Percentiles rank a stretch among this genome's conserved stretches.
Evolutionary conservation across 148 eudicot genomes (phyloP).

Genomic region (Nepenthes gracilis): DNA sequence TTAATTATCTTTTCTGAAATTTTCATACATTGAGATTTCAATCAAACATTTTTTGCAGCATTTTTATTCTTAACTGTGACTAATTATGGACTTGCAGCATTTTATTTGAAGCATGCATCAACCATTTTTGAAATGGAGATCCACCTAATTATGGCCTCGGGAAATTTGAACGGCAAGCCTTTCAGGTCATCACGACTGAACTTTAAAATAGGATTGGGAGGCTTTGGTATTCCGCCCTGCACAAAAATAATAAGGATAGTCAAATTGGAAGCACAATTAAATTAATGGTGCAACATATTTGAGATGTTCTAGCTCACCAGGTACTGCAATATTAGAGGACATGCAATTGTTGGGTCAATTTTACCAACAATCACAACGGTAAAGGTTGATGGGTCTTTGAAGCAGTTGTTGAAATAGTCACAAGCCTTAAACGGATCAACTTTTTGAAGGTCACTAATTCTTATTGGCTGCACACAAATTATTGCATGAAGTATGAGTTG

Average conservation of each 20-base stretch:
- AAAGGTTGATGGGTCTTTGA: slow-evolving; percentile 85
- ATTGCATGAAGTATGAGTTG: slow-evolving; percentile 1
- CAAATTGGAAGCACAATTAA: neutral
- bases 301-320: slow-evolving; percentile 34
- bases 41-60: too few relatives aligned
- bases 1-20: too few relatives aligned
- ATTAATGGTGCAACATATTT: neutral
- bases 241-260: neutral
- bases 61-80: too few relatives aligned
- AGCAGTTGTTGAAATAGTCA: slow-evolving; percentile 60
- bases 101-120: neutral
- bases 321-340: slow-evolving; percentile 64
- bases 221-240: slow-evolving; percentile 90
- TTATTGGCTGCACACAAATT: slow-evolving; percentile 51
- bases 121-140: neutral
- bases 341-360: slow-evolving; percentile 53
- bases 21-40: too few relatives aligned
- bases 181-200: slow-evolving; percentile 63
- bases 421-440: slow-evolving; percentile 78
- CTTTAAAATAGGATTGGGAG: slow-evolving; percentile 33
- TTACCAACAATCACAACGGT: slow-evolving; percentile 72
- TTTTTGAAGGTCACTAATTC: slow-evolving; percentile 52
- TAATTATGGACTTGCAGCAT: neutral
- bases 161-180: slow-evolving; percentile 79
- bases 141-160: slow-evolving; percentile 48